phyloP scores from a whole-genome alignment of 2,329 filamentous ascomycete genomes.

The Periconia sp. region DNA sequence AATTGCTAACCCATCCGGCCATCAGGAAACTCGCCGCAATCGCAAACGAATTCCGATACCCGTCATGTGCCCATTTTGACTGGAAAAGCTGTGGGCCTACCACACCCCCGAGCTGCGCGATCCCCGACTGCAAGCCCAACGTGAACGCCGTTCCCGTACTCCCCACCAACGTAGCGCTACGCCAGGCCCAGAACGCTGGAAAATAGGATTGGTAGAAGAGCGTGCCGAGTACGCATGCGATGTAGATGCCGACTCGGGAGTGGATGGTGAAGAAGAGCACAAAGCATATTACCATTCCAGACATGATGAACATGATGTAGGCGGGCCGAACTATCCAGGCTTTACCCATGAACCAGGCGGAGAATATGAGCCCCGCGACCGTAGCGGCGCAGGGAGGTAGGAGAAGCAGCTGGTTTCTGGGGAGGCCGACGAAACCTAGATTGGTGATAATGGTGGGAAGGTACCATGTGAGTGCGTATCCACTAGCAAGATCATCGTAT shows the following conservation, averaged over 20 bases:
- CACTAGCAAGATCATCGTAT: no score
- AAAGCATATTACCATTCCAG: constrained; percentile 47
- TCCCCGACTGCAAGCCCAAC: constrained; percentile 46
- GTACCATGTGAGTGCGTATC: constrained; percentile 48
- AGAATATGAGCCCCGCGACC: constrained; percentile 43
- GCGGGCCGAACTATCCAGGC: constrained; percentile 47
- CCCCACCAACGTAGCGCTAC: constrained; percentile 26
- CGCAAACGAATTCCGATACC: constrained; percentile 43
- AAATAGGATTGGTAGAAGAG: constrained; percentile 48
- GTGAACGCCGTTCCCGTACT: constrained; percentile 51
- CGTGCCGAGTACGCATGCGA: constrained; percentile 48
- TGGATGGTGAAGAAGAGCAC: constrained; percentile 46
- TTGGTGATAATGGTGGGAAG: constrained; percentile 47
- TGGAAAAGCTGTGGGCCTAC: constrained; percentile 50
- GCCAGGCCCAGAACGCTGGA: constrained; percentile 27
- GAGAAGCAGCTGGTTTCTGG: constrained; percentile 49
- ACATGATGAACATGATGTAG: constrained; percentile 46
- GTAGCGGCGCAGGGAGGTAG: constrained; percentile 48
- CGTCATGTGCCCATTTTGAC: constrained; percentile 45
- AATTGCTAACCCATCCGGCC: constrained; percentile 39
- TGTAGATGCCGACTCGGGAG: constrained; percentile 43
- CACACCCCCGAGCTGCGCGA: constrained; percentile 51
- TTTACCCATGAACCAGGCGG: constrained; percentile 44
- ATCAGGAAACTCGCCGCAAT: constrained; percentile 43
- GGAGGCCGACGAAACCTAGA: constrained; percentile 47